A percentile compares a stretch with the other conserved stretches of the same genome.
Conservation (phyloP, 2,329 filamentous ascomycete genomes). For the Phyllosticta citrichinensis region DNA sequence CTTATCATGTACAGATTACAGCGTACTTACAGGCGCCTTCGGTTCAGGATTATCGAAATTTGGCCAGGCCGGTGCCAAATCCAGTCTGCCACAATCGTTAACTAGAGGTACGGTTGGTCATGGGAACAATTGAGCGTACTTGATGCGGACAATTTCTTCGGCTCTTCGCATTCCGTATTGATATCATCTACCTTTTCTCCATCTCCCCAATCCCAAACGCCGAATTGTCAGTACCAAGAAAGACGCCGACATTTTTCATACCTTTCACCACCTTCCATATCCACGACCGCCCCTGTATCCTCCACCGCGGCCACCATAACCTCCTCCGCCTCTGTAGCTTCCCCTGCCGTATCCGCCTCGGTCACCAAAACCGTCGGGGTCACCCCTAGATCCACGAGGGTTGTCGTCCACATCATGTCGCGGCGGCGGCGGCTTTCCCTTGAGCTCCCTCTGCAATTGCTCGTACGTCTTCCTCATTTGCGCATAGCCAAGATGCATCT, state of each 20-base stretch:
- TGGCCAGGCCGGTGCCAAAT: background rate
- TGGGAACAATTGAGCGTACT: background rate
- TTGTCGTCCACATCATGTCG: conserved; percentile 24
- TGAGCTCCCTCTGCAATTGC: conserved; percentile 75
- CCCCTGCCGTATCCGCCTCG: conserved; percentile 33
- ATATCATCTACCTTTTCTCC: conserved; percentile 7
- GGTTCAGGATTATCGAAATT: background rate
- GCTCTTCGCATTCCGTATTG: background rate
- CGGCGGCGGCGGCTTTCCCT: conserved; percentile 54
- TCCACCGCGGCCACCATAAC: conserved; percentile 40
- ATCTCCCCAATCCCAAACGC: conserved; percentile 6
- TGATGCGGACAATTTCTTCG: background rate
- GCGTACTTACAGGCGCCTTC: background rate
- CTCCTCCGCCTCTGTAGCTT: conserved; percentile 20
- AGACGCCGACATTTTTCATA: conserved; percentile 9
- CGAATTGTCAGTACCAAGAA: conserved; percentile 6
- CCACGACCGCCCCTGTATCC: conserved; percentile 6
- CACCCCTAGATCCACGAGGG: conserved; percentile 30
- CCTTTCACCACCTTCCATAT: conserved; percentile 7
- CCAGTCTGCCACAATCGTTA: background rate
- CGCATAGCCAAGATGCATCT: conserved; percentile 97
- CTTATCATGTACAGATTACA: background rate
- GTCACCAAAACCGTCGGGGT: conserved; percentile 27
- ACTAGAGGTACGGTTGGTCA: background rate
- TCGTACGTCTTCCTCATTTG: conserved; percentile 96